Percentiles rank a stretch among this genome's conserved stretches.
phyloP scores from a whole-genome alignment of 1,139 yeast species.

The Geotrichum reessii region DNA sequence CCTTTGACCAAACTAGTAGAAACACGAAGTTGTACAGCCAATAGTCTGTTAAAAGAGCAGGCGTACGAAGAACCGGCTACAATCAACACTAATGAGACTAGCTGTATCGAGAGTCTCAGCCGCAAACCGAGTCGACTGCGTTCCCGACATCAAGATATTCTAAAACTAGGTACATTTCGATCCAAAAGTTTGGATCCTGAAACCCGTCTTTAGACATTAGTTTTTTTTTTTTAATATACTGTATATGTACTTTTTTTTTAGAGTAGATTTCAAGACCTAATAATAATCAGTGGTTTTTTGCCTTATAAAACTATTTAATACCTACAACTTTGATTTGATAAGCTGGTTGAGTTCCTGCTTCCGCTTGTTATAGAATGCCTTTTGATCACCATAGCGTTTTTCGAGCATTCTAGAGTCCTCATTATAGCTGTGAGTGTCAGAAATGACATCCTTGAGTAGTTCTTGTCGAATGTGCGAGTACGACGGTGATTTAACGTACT shows the following conservation, averaged over 20 bases:
- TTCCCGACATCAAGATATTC: background rate
- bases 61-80: background rate
- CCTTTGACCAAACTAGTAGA: background rate
- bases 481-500: conserved; percentile 25
- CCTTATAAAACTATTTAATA: background rate
- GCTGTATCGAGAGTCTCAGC: background rate
- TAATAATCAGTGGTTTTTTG: background rate
- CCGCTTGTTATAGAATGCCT: conserved; percentile 1
- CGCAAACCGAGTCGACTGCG: conserved; percentile 1
- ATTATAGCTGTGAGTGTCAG: conserved; percentile 23
- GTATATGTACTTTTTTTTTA: background rate
- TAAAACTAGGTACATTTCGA: conserved; percentile 1
- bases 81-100: background rate
- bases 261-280: no score
- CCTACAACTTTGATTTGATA: background rate
- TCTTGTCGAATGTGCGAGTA: conserved; percentile 33
- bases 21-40: background rate
- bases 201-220: background rate
- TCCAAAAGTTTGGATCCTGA: conserved; percentile 2
- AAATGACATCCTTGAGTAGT: conserved; percentile 30
- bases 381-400: conserved; percentile 6
- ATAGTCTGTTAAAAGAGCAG: background rate
- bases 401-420: conserved; percentile 16
- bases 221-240: background rate
- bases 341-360: background rate